phyloP scores from a whole-genome alignment of 148 eudicot species.

The Dysphania ambrosioides region DNA sequence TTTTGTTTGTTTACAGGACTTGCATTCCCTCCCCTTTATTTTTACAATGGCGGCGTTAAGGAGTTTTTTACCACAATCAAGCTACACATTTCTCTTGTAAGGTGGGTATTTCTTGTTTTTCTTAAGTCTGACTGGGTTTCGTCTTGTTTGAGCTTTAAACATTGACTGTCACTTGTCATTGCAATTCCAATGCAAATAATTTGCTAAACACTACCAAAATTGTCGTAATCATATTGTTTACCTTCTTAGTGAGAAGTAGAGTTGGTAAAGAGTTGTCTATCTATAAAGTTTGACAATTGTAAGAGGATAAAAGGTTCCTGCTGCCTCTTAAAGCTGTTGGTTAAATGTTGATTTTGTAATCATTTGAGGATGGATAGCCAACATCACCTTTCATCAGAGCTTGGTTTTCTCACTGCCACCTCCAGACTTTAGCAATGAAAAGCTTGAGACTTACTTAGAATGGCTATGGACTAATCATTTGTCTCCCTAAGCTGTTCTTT shows the following conservation, averaged over 20 bases:
- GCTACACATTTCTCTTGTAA: slow-evolving; percentile 75
- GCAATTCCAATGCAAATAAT: not conserved
- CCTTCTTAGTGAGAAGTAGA: not conserved
- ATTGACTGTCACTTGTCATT: not conserved
- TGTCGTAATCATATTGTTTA: not conserved
- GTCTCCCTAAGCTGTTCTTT: not conserved
- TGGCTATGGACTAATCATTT: not conserved
- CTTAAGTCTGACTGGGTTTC: not conserved
- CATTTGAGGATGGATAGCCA: too few species aligned
- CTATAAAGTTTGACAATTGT: not conserved
- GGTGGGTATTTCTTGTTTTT: slow-evolving; percentile 37
- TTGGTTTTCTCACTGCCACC: not conserved
- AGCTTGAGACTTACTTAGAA: not conserved
- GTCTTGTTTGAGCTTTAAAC: not conserved
- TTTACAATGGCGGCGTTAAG: slow-evolving; percentile 88
- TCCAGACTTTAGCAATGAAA: not conserved
- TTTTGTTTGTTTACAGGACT: slow-evolving; percentile 52
- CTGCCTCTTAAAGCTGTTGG: too few species aligned
- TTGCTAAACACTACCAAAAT: not conserved
- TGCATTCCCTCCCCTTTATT: slow-evolving; percentile 92
- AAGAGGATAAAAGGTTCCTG: not conserved
- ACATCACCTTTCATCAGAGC: not conserved
- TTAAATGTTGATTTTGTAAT: not conserved
- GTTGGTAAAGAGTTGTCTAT: not conserved
- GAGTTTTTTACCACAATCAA: slow-evolving; percentile 85